These are phyloP conservation scores for Lanmaoa rubissima DNA, from an alignment of 768 basidiomycete species.

Conservation along the genomic window DNA sequence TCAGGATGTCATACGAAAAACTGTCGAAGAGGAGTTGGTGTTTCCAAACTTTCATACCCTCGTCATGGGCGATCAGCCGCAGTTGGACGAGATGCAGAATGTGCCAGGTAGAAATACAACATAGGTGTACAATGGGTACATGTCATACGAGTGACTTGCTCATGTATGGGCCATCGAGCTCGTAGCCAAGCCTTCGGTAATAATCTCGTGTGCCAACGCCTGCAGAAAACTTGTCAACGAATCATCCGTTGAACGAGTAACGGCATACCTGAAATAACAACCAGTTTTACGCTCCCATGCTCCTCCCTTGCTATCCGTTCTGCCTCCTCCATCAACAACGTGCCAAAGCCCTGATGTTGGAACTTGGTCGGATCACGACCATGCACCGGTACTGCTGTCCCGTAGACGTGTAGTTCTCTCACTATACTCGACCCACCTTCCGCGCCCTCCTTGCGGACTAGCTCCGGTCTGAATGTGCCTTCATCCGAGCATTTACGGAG, in stretches of 20 bases:
- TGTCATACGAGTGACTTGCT: conserved; percentile 67
- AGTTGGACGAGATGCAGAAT: not conserved
- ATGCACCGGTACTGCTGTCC: conserved; percentile 96
- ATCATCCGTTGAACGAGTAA: not conserved
- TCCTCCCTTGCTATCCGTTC: conserved; percentile 97
- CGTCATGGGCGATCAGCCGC: conserved; percentile 45
- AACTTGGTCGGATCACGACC: conserved; percentile 98
- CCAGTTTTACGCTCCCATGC: conserved; percentile 92
- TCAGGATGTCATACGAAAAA: conserved; percentile 92
- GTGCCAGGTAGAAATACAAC: conserved; percentile 10
- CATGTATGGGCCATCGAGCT: conserved; percentile 97
- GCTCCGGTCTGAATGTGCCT: conserved; percentile 93
- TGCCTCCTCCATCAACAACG: conserved; percentile 97
- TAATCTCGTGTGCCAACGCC: conserved; percentile 97
- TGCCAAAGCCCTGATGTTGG: conserved; percentile 97
- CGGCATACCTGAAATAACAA: conserved; percentile 90
- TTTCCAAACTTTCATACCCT: conserved; percentile 95
- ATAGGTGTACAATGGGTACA: conserved; percentile 10
- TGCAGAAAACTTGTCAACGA: conserved; percentile 26
- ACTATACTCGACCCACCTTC: conserved; percentile 91
- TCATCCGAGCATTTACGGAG: conserved; percentile 95
- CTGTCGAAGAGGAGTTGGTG: conserved; percentile 92
- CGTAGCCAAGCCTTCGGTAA: conserved; percentile 91
- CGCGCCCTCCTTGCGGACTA: conserved; percentile 63
- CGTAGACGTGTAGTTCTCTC: conserved; percentile 95